These are phyloP conservation scores for Byssoonygena ceratinophila DNA, from an alignment of 2,329 filamentous ascomycete genomes.

Conservation along the genomic window DNA sequence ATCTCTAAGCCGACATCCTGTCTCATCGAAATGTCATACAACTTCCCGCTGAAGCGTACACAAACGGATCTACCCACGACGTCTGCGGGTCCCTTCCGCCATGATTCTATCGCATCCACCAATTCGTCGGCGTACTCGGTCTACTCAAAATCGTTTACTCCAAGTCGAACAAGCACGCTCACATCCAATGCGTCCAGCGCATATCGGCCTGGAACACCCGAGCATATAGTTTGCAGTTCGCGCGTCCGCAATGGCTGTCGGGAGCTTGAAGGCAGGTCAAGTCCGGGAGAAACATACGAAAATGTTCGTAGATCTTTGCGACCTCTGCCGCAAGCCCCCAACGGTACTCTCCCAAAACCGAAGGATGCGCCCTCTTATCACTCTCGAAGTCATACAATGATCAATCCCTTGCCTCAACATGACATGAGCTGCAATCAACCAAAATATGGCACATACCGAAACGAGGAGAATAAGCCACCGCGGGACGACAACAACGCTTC, in stretches of 20 bases:
- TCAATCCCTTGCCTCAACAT: constrained; percentile 37
- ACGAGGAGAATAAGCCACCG: constrained; percentile 18
- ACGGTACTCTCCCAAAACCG: constrained; percentile 32
- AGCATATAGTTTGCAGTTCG: constrained; percentile 1
- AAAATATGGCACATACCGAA: background rate
- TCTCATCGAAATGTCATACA: constrained; percentile 32
- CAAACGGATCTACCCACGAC: constrained; percentile 34
- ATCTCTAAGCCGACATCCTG: constrained; percentile 24
- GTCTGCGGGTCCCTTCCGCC: constrained; percentile 40
- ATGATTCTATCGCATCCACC: constrained; percentile 47
- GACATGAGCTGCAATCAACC: constrained; percentile 11
- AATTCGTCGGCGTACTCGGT: constrained; percentile 44
- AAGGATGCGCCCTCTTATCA: constrained; percentile 31
- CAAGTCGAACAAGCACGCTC: constrained; percentile 56
- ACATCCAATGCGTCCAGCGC: constrained; percentile 56
- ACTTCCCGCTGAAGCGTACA: constrained; percentile 29
- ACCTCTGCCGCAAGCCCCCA: constrained; percentile 59
- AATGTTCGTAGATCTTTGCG: constrained; percentile 66
- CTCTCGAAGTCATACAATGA: constrained; percentile 53
- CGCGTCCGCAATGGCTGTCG: background rate
- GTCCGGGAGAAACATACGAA: constrained; percentile 57
- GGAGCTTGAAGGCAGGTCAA: constrained; percentile 43
- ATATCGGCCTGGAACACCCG: constrained; percentile 12
- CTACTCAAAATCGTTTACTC: constrained; percentile 40
- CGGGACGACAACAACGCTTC: constrained; percentile 20